These are phyloP conservation scores for Fusarium subtropicale DNA, from an alignment of 2,329 filamentous ascomycete species.

Conservation along the genomic window DNA sequence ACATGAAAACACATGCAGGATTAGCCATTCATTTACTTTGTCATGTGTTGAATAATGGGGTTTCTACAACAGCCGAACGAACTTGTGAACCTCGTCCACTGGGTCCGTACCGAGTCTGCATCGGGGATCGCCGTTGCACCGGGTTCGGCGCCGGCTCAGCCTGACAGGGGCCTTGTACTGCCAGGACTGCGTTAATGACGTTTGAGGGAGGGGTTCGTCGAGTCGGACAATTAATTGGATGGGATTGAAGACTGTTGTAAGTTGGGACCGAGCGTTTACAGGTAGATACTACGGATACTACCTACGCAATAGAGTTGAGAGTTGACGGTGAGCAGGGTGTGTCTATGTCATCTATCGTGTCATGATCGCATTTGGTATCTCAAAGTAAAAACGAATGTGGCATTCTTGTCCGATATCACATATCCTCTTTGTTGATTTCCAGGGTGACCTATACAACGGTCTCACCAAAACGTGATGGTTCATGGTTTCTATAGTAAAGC, in stretches of 20 bases:
- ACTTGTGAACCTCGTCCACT: not conserved
- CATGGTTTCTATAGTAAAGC: constrained; percentile 16
- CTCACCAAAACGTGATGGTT: not conserved
- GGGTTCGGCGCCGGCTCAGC: constrained; percentile 37
- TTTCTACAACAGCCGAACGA: not conserved
- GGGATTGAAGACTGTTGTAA: not conserved
- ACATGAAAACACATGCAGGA: not conserved
- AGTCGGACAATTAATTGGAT: constrained; percentile 8
- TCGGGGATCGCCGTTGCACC: constrained; percentile 45
- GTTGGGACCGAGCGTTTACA: not conserved
- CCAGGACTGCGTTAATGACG: constrained; percentile 12
- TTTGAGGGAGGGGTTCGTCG: constrained; percentile 21
- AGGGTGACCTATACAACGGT: constrained; percentile 3
- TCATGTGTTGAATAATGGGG: not conserved
- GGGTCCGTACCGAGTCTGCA: constrained; percentile 25
- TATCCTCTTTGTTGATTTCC: constrained; percentile 1
- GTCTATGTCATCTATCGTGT: not conserved
- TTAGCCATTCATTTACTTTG: not conserved
- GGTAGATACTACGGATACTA: constrained; percentile 2
- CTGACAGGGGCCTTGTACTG: constrained; percentile 38
- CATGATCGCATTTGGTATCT: constrained; percentile 10
- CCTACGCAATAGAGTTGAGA: not conserved
- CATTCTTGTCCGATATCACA: constrained; percentile 23
- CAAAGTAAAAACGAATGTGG: constrained; percentile 13
- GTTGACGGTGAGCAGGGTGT: constrained; percentile 15